phyloP scores from a whole-genome alignment of 1,139 yeast genomes.

The Suhomyces guaymorum region DNA sequence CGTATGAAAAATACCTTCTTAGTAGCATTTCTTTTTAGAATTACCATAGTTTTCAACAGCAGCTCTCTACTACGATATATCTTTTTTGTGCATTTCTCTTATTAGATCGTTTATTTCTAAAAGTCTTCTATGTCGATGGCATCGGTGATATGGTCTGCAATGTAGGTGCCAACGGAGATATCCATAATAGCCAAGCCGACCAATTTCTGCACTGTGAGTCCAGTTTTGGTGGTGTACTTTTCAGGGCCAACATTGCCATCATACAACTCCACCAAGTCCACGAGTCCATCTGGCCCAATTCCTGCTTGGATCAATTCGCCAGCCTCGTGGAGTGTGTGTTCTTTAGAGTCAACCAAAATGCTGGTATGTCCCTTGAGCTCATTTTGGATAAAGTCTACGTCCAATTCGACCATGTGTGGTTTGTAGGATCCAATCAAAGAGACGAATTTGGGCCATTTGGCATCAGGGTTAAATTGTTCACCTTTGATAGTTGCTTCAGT shows the following conservation, averaged over 20 bases:
- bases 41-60: too few relatives aligned
- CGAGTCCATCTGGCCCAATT: slow-evolving; percentile 35
- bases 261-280: slow-evolving; percentile 47
- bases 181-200: slow-evolving; percentile 69
- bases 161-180: slow-evolving; percentile 42
- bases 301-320: slow-evolving; percentile 59
- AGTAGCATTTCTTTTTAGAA: too few relatives aligned
- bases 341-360: slow-evolving; percentile 60
- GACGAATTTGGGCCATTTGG: slow-evolving; percentile 41
- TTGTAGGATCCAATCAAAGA: slow-evolving; percentile 69
- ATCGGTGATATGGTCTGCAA: slow-evolving; percentile 17
- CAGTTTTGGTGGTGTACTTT: slow-evolving; percentile 14
- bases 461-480: slow-evolving; percentile 33
- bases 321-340: slow-evolving; percentile 59
- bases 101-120: slow-evolving; percentile 1
- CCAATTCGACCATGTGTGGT: slow-evolving; percentile 68
- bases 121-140: slow-evolving; percentile 6
- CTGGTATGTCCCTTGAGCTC: slow-evolving; percentile 28
- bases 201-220: slow-evolving; percentile 48
- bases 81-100: too few relatives aligned
- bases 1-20: too few relatives aligned
- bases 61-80: too few relatives aligned
- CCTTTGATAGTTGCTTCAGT: slow-evolving; percentile 47
- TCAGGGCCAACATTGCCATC: slow-evolving; percentile 10
- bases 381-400: slow-evolving; percentile 39